Percentiles rank a stretch among this genome's conserved stretches.
phyloP scores from a whole-genome alignment of 345 rosid species.

The Sonneratia caseolaris region DNA sequence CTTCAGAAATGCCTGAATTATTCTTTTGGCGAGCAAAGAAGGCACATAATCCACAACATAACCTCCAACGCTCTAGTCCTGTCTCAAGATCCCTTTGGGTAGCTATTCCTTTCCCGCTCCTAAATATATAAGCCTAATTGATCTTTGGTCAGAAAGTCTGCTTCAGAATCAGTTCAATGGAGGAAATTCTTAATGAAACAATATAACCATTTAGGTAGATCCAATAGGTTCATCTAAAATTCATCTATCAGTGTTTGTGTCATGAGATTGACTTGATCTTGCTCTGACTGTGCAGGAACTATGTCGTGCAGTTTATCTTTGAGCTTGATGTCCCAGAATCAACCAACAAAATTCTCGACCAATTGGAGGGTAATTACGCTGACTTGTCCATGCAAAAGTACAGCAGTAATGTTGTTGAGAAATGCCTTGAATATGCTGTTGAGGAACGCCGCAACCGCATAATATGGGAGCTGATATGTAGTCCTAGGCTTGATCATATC shows the following conservation, averaged over 20 bases:
- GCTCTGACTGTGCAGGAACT: constrained; percentile 39
- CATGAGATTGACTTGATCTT: neutral
- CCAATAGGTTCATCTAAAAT: neutral
- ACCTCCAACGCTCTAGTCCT: constrained; percentile 59
- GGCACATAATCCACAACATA: constrained; percentile 38
- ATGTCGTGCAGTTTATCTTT: constrained; percentile 63
- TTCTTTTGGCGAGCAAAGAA: constrained; percentile 39
- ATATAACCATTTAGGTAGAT: neutral
- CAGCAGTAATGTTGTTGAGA: constrained; percentile 86
- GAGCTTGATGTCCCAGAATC: constrained; percentile 59
- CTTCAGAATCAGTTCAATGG: neutral
- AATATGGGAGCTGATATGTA: constrained; percentile 46
- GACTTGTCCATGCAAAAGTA: constrained; percentile 75
- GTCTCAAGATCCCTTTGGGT: constrained; percentile 78
- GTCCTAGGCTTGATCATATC: constrained; percentile 49
- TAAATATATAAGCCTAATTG: neutral
- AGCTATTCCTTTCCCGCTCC: constrained; percentile 10
- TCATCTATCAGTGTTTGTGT: neutral
- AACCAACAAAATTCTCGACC: constrained; percentile 36
- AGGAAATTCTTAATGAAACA: neutral
- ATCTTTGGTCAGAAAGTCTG: neutral
- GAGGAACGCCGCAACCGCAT: constrained; percentile 36
- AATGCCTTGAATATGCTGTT: constrained; percentile 48
- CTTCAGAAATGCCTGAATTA: constrained; percentile 64
- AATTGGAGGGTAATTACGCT: constrained; percentile 53